Conservation (phyloP, 176 grass and related monocot species). For the Paspalum vaginatum region DNA sequence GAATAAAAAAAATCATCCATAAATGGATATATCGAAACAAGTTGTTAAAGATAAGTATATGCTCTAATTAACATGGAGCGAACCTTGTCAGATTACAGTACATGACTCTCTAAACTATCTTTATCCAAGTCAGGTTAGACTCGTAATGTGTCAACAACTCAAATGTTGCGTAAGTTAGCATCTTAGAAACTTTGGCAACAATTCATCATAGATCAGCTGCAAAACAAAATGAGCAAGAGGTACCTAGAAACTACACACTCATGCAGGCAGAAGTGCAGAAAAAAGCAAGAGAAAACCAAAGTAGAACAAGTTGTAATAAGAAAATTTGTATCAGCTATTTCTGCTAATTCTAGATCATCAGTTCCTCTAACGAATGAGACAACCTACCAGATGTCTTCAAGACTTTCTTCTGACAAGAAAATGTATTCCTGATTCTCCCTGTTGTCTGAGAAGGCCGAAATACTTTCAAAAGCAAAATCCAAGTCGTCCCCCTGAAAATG, state of each 20-base stretch:
- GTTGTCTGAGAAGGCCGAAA: constrained; percentile 76
- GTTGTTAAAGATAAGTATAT: neutral
- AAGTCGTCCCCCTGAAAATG: constrained; percentile 74
- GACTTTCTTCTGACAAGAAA: constrained; percentile 72
- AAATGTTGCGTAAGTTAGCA: neutral
- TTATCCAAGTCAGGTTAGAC: constrained; percentile 9
- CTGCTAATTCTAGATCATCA: constrained; percentile 3
- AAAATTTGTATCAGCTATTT: neutral
- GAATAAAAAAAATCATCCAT: constrained; percentile 26
- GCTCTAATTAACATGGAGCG: neutral
- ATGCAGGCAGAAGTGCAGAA: neutral
- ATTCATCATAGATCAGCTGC: neutral
- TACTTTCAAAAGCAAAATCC: constrained; percentile 86
- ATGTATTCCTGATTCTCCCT: constrained; percentile 64
- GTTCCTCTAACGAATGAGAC: constrained; percentile 8
- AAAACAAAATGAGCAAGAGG: constrained; percentile 21
- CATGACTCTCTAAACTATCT: neutral
- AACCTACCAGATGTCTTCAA: constrained; percentile 75
- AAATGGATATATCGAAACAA: constrained; percentile 38
- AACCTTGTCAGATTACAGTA: neutral
- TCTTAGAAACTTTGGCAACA: constrained; percentile 6
- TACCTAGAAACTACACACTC: too few relatives aligned
- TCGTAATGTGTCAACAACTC: neutral
- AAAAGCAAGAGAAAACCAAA: constrained; percentile 13
- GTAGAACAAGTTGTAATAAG: neutral